Evolutionary conservation across 805 yeast species (phyloP).

Genomic region (Teunomyces funiuensis): DNA sequence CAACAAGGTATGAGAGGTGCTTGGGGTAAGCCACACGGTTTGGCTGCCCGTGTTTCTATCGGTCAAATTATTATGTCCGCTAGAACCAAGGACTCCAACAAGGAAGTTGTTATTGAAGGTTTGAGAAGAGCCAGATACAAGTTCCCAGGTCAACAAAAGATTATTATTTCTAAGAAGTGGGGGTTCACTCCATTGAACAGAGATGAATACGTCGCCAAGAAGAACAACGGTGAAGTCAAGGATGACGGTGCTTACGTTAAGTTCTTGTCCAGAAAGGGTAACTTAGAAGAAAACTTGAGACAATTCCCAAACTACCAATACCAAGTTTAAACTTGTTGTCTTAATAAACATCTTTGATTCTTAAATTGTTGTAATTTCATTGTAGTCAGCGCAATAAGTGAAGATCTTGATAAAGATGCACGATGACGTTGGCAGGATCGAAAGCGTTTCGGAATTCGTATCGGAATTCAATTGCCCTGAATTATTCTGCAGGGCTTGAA

Average conservation of each 20-base stretch:
- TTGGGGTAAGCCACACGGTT: conserved; percentile 99
- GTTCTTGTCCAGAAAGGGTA: conserved; percentile 97
- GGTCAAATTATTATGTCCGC: conserved; percentile 98
- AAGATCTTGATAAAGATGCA: too few species aligned
- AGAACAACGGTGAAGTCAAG: conserved; percentile 97
- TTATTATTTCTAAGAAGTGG: conserved; percentile 99
- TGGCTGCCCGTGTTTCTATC: conserved; percentile 98
- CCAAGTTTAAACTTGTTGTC: conserved; percentile 35
- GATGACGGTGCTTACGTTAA: conserved; percentile 99
- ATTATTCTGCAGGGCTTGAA: too few species aligned
- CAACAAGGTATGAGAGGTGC: conserved; percentile 99
- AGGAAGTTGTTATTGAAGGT: conserved; percentile 97
- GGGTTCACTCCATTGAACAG: conserved; percentile 99
- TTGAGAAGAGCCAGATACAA: conserved; percentile 99
- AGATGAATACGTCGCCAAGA: conserved; percentile 90
- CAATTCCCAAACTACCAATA: conserved; percentile 88
- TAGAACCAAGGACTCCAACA: conserved; percentile 98
- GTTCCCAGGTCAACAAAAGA: conserved; percentile 99
- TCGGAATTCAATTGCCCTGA: too few species aligned
- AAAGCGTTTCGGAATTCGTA: too few species aligned
- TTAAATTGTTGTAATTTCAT: neutral
- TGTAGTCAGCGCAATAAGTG: too few species aligned
- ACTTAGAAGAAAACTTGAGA: conserved; percentile 84
- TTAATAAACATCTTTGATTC: conserved; percentile 3
- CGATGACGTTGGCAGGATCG: too few species aligned